These are phyloP conservation scores for Tuber borchii DNA, from an alignment of 495 filamentous ascomycete genomes.

Conservation along the genomic window DNA sequence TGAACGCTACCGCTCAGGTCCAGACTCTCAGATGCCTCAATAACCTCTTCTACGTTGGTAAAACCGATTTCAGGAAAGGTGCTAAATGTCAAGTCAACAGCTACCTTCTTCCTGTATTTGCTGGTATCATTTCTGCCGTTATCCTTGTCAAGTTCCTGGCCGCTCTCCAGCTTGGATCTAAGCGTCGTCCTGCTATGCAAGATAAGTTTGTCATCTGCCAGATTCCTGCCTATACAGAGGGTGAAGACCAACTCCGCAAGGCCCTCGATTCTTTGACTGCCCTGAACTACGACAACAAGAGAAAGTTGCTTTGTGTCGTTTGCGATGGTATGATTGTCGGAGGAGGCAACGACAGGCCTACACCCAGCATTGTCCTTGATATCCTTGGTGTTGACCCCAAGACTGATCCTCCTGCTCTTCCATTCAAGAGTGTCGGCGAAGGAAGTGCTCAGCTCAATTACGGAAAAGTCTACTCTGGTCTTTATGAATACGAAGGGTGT, in stretches of 20 bases:
- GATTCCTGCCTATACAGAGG: conserved; percentile 95
- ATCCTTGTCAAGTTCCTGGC: conserved; percentile 86
- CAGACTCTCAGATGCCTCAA: conserved; percentile 66
- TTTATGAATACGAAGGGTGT: conserved; percentile 84
- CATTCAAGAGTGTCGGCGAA: conserved; percentile 83
- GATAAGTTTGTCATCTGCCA: conserved; percentile 99
- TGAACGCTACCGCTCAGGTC: conserved; percentile 44
- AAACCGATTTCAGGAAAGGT: conserved; percentile 72
- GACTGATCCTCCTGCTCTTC: conserved; percentile 85
- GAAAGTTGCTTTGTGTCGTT: conserved; percentile 86
- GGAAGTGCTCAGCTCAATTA: conserved; percentile 94
- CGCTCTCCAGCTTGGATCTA: conserved; percentile 87
- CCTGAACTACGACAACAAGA: conserved; percentile 93
- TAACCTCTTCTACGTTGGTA: conserved; percentile 75
- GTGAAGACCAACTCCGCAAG: conserved; percentile 85
- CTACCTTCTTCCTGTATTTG: conserved; percentile 81
- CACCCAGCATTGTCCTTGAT: conserved; percentile 93
- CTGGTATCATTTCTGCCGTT: conserved; percentile 69
- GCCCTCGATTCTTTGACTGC: conserved; percentile 91
- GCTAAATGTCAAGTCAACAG: conserved; percentile 81
- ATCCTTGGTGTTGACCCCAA: conserved; percentile 96
- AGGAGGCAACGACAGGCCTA: conserved; percentile 91
- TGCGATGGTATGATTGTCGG: conserved; percentile 96
- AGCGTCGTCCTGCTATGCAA: conserved; percentile 79
- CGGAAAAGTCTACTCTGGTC: conserved; percentile 94